Percentiles rank a stretch among this genome's conserved stretches.
Conservation (phyloP, 805 yeast genomes). For the Wickerhamomyces chaumierensis region DNA sequence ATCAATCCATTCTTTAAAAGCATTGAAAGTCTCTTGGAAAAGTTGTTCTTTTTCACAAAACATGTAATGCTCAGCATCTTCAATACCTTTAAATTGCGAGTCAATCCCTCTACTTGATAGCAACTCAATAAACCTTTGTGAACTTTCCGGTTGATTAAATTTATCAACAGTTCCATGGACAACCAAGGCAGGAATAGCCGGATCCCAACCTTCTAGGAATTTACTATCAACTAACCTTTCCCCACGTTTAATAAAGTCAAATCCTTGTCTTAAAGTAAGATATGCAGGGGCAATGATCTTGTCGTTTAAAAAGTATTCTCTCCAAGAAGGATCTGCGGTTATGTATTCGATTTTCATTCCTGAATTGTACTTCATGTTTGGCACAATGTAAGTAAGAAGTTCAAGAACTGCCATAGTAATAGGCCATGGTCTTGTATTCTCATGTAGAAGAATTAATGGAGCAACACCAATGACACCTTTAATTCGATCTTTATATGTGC, state of each 20-base stretch:
- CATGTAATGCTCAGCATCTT: not conserved
- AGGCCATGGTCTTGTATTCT: conserved; percentile 42
- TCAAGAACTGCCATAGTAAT: not conserved
- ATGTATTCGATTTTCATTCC: conserved; percentile 42
- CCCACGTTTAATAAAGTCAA: conserved; percentile 59
- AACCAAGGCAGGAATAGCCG: not conserved
- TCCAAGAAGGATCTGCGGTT: conserved; percentile 37
- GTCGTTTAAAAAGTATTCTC: conserved; percentile 31
- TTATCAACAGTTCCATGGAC: not conserved
- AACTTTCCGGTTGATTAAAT: not conserved
- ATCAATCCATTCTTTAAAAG: not conserved
- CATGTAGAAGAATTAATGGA: conserved; percentile 50
- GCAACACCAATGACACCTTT: conserved; percentile 39
- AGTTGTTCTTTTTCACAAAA: not conserved
- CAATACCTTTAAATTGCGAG: not conserved
- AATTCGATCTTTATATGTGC: conserved; percentile 35
- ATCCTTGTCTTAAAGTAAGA: conserved; percentile 43
- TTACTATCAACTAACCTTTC: conserved; percentile 30
- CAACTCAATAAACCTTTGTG: not conserved
- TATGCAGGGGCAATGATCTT: conserved; percentile 33
- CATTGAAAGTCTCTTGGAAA: not conserved
- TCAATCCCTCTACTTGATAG: not conserved
- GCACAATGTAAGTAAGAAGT: conserved; percentile 13
- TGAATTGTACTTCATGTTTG: conserved; percentile 43
- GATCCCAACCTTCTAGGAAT: conserved; percentile 16